Evolutionary conservation across 257 asterid genomes (phyloP), one percentile per base, ranked within the genome.

Genomic region (Salvia rosmarinus): DNA sequence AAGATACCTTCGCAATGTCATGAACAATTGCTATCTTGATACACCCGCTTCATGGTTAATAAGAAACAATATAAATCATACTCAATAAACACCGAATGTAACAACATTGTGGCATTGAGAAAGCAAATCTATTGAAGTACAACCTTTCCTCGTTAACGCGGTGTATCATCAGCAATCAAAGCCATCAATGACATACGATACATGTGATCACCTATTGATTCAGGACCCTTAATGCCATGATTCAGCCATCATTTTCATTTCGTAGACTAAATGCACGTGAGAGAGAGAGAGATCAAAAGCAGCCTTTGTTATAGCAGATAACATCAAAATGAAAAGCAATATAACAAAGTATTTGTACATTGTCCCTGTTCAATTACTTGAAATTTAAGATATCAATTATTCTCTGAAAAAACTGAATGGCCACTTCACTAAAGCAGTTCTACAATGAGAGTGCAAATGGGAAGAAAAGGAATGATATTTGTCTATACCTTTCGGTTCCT

Each of bases 131-230:
- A 59, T 32, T 13, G 11, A 74, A 79, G 39, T 44, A 70, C 75
- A 80, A 94, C 99, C 99, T 91, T 79, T 94, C 99, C 84, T 98
- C 86, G 76, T 94, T 82, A 67, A 94, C 86, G 42, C 92, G 96
- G 96, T 79, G 84, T 79, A 72, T 89, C 98, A 44, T 84, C 83
- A 74, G 82, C 95, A 77, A 94, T 91, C 83, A 94, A 84, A 71
- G 99, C 89, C 99, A 94, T 94, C 91, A 94, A 62, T 55, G 99
- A 79, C 99, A 91, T 94, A 6, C 93, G 92, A 72, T 91, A 94
- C 99, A 94, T 94, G 76, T 94, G 99, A 85, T 94, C 99, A 67
- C 97, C 96, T 65, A 93, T 93, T 30, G 98, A 90, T 68, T 90
- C 98, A 67, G 97, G 82, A 66, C 96, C 89, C 77, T 85, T 85